Evolutionary conservation across 345 rosid species (phyloP).

Genomic region (Microcos paniculata): DNA sequence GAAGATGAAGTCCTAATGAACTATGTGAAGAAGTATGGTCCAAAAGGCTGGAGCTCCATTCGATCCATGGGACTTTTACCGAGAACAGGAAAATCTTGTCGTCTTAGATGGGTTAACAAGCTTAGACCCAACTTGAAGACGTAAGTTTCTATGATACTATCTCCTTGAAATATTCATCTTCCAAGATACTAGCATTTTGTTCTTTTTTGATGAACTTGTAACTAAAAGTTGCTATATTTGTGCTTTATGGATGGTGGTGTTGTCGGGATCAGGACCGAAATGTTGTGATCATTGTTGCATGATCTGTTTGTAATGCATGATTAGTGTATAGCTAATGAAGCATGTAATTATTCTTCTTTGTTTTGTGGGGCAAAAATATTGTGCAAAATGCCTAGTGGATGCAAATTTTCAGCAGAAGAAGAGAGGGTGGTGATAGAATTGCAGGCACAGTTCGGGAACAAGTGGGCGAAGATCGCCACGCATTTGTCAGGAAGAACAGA

Average conservation of each 20-base stretch:
- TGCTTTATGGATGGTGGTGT: not conserved
- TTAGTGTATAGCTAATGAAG: not conserved
- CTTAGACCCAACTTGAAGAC: slow-evolving; percentile 70
- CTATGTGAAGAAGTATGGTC: slow-evolving; percentile 56
- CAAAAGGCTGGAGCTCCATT: slow-evolving; percentile 84
- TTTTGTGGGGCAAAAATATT: not conserved
- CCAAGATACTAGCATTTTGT: too few relatives aligned
- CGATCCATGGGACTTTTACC: slow-evolving; percentile 73
- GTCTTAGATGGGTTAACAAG: slow-evolving; percentile 80
- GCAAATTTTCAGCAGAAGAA: slow-evolving; percentile 71
- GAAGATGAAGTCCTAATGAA: slow-evolving; percentile 62
- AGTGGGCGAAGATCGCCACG: slow-evolving; percentile 70
- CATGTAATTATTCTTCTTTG: not conserved
- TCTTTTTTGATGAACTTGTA: too few relatives aligned
- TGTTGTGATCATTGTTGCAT: not conserved
- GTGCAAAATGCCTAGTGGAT: slow-evolving; percentile 39
- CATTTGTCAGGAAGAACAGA: slow-evolving; percentile 65
- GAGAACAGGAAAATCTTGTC: slow-evolving; percentile 74
- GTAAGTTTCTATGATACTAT: slow-evolving; percentile 24
- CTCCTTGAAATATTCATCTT: not conserved
- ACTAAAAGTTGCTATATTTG: not conserved
- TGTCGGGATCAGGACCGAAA: not conserved
- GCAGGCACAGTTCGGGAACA: slow-evolving; percentile 69
- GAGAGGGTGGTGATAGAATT: slow-evolving; percentile 72
- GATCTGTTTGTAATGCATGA: not conserved